Percentiles rank a stretch among this genome's conserved stretches.
Evolutionary conservation across 345 rosid species (phyloP).

Genomic region (Linum trigynum): DNA sequence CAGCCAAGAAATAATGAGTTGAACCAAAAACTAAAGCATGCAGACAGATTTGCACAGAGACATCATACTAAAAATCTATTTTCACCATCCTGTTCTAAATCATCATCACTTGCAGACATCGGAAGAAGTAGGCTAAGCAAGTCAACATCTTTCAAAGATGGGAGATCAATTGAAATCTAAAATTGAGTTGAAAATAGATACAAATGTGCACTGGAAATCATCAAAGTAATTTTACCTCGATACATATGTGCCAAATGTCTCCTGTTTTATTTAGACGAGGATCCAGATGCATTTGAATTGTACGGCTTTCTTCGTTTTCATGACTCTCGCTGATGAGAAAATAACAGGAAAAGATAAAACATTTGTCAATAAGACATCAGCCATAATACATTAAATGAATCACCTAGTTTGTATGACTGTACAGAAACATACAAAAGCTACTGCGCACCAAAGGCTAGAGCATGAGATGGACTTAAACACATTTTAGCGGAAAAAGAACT

Average conservation of each 20-base stretch:
- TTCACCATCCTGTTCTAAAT: neutral
- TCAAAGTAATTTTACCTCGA: conserved; percentile 45
- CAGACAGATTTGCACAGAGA: neutral
- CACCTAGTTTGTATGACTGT: neutral
- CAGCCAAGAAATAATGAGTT: neutral
- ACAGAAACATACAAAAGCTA: neutral
- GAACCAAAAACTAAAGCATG: neutral
- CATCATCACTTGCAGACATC: neutral
- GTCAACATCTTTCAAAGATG: neutral
- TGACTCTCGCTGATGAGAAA: conserved; percentile 28
- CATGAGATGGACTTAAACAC: too few species aligned
- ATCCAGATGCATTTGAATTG: conserved; percentile 68
- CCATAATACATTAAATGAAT: neutral
- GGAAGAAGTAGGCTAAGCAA: neutral
- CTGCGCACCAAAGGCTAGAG: neutral
- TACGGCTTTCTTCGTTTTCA: conserved; percentile 28
- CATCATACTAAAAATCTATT: neutral
- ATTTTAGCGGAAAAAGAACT: too few species aligned
- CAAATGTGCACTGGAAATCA: neutral
- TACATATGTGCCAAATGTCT: conserved; percentile 75
- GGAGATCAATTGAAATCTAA: neutral
- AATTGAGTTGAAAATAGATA: neutral
- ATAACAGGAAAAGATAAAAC: neutral
- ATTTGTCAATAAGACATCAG: neutral
- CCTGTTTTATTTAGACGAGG: conserved; percentile 67